phyloP scores from a whole-genome alignment of 768 basidiomycete genomes.

The Macrolepiota albuminosa region DNA sequence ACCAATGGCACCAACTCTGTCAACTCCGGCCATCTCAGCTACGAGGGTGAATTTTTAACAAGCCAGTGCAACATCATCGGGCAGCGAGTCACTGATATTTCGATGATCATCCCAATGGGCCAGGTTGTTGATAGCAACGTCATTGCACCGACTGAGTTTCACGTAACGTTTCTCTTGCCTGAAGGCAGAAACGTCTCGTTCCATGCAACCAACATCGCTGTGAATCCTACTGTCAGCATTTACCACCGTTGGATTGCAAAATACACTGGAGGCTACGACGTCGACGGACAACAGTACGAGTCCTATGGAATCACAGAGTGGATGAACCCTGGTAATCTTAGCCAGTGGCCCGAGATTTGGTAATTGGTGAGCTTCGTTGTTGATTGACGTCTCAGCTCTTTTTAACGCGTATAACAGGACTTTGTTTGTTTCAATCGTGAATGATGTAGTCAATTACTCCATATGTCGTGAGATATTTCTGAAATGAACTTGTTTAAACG shows the following conservation, averaged over 20 bases:
- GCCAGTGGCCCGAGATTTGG: slow-evolving; percentile 17
- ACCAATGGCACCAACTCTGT: slow-evolving; percentile 11
- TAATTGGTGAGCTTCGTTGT: slow-evolving; percentile 25
- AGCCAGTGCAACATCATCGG: slow-evolving; percentile 15
- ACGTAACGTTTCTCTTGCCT: slow-evolving; percentile 10
- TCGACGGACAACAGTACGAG: slow-evolving; percentile 5
- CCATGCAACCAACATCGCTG: slow-evolving; percentile 12
- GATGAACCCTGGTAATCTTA: slow-evolving; percentile 12
- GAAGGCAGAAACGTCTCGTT: slow-evolving; percentile 8
- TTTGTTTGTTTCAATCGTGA: too few relatives aligned
- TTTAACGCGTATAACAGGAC: not conserved
- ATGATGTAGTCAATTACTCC: not conserved
- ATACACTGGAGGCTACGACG: slow-evolving; percentile 8
- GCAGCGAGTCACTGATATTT: slow-evolving; percentile 12
- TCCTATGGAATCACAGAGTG: slow-evolving; percentile 12
- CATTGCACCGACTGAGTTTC: slow-evolving; percentile 10
- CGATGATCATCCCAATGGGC: slow-evolving; percentile 9
- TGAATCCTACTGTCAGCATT: slow-evolving; percentile 11
- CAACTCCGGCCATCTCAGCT: slow-evolving; percentile 14
- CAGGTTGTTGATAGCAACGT: slow-evolving; percentile 8
- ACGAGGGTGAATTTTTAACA: slow-evolving; percentile 9
- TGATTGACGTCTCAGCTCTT: not conserved
- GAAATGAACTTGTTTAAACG: not conserved
- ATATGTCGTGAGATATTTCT: not conserved
- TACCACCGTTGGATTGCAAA: slow-evolving; percentile 14